Evolutionary conservation across 768 basidiomycete genomes (phyloP).

Genomic region (Ramaria rubella): DNA sequence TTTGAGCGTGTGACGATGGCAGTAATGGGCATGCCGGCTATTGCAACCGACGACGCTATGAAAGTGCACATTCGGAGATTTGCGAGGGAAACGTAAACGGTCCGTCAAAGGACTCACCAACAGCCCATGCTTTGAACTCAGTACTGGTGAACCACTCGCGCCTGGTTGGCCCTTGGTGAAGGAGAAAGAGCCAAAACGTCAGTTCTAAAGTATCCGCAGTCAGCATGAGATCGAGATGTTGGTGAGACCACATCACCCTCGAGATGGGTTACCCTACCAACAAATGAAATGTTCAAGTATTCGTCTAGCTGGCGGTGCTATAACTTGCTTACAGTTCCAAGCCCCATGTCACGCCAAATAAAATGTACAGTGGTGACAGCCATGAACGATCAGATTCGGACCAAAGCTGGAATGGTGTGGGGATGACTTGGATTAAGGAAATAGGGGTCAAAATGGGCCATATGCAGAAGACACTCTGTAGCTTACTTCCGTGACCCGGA

Average conservation of each 20-base stretch:
- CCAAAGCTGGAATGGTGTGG: slow-evolving; percentile 53
- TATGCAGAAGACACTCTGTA: slow-evolving; percentile 6
- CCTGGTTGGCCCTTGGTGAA: slow-evolving; percentile 66
- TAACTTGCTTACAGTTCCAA: slow-evolving; percentile 60
- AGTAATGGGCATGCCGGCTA: slow-evolving; percentile 69
- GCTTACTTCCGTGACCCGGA: slow-evolving; percentile 17
- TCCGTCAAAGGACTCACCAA: slow-evolving; percentile 38
- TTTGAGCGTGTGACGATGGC: slow-evolving; percentile 52
- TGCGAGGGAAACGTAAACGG: slow-evolving; percentile 1
- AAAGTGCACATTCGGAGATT: slow-evolving; percentile 32
- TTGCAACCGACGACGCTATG: slow-evolving; percentile 42
- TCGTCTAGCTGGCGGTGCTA: neutral
- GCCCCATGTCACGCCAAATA: slow-evolving; percentile 68
- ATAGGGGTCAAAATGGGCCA: slow-evolving; percentile 9
- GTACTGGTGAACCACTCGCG: slow-evolving; percentile 75
- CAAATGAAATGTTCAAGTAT: slow-evolving; percentile 1
- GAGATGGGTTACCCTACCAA: slow-evolving; percentile 65
- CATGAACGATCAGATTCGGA: slow-evolving; percentile 36
- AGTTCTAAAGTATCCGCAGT: too few relatives aligned
- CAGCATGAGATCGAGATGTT: too few relatives aligned
- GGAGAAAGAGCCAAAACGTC: slow-evolving; percentile 76
- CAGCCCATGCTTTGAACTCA: slow-evolving; percentile 69
- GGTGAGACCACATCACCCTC: too few relatives aligned
- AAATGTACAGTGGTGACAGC: slow-evolving; percentile 64
- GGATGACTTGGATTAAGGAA: slow-evolving; percentile 39